Evolutionary conservation across 2,329 filamentous ascomycete genomes (phyloP).

Genomic region (Falciphora oryzae): DNA sequence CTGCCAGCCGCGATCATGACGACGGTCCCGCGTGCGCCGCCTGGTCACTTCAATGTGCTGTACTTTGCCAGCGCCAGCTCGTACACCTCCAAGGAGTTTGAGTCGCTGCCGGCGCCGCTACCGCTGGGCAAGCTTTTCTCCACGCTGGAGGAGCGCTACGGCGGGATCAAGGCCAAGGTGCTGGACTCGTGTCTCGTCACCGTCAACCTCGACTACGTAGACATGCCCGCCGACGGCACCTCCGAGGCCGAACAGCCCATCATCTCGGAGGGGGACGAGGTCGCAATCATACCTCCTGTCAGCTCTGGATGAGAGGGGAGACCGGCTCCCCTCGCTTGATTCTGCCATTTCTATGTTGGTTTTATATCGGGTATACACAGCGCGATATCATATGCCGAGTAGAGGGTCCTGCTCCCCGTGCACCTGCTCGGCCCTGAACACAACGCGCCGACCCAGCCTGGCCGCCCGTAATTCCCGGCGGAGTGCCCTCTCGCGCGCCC

Average conservation of each 20-base stretch:
- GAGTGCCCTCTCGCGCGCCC: not conserved
- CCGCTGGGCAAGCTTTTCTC: constrained; percentile 56
- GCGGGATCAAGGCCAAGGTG: constrained; percentile 62
- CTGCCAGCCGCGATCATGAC: constrained; percentile 23
- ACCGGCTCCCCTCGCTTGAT: not conserved
- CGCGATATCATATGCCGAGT: constrained; percentile 14
- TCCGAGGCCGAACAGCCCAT: constrained; percentile 36
- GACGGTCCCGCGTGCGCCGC: constrained; percentile 40
- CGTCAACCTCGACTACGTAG: constrained; percentile 76
- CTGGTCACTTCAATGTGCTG: constrained; percentile 69
- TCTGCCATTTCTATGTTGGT: not conserved
- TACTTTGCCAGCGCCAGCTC: constrained; percentile 76
- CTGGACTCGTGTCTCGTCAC: constrained; percentile 70
- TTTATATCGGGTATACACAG: constrained; percentile 8
- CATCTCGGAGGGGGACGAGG: constrained; percentile 72
- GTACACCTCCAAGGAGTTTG: constrained; percentile 62
- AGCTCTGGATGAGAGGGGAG: constrained; percentile 61
- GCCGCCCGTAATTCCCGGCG: not conserved
- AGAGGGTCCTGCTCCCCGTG: constrained; percentile 17
- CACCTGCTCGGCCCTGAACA: not conserved
- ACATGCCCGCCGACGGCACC: constrained; percentile 46
- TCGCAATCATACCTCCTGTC: constrained; percentile 82
- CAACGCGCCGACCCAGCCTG: not conserved
- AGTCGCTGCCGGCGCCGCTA: constrained; percentile 62
- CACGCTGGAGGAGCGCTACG: constrained; percentile 63